Conservation (phyloP, 805 yeast genomes). For the Candida germanica region DNA sequence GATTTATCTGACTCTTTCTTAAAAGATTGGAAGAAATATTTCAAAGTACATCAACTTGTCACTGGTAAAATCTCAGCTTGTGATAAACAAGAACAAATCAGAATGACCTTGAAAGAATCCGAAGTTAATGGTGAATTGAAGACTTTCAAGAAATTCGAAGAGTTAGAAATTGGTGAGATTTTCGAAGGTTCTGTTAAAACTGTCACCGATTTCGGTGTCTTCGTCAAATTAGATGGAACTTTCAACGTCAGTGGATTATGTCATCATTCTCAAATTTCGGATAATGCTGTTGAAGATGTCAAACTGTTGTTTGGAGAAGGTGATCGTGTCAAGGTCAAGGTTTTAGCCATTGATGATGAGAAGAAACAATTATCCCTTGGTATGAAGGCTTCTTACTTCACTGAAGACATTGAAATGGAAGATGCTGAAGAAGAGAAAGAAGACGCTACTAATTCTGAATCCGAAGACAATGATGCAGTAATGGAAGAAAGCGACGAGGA, state of each 20-base stretch:
- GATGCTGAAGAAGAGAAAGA: constrained; percentile 22
- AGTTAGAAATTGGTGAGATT: constrained; percentile 65
- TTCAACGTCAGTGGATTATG: constrained; percentile 79
- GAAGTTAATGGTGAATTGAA: constrained; percentile 71
- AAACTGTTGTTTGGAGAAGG: constrained; percentile 77
- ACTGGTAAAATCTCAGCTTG: constrained; percentile 68
- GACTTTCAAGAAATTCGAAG: constrained; percentile 58
- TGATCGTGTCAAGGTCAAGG: constrained; percentile 83
- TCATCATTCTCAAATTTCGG: constrained; percentile 81
- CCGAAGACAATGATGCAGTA: constrained; percentile 9
- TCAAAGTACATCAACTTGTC: constrained; percentile 68
- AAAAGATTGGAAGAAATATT: constrained; percentile 85
- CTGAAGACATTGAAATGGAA: constrained; percentile 26
- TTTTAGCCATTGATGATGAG: constrained; percentile 56
- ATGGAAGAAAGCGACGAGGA: constrained; percentile 23
- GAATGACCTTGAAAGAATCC: constrained; percentile 76
- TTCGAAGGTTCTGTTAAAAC: constrained; percentile 75
- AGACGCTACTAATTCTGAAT: constrained; percentile 21
- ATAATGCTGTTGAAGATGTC: constrained; percentile 57
- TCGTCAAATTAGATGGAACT: constrained; percentile 75
- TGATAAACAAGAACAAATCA: constrained; percentile 59
- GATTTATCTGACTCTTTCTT: constrained; percentile 79
- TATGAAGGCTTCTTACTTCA: constrained; percentile 90
- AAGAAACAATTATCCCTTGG: constrained; percentile 84
- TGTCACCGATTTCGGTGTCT: constrained; percentile 87